Conservation (phyloP, 306 rosid genomes). For the Carpinus fangiana region DNA sequence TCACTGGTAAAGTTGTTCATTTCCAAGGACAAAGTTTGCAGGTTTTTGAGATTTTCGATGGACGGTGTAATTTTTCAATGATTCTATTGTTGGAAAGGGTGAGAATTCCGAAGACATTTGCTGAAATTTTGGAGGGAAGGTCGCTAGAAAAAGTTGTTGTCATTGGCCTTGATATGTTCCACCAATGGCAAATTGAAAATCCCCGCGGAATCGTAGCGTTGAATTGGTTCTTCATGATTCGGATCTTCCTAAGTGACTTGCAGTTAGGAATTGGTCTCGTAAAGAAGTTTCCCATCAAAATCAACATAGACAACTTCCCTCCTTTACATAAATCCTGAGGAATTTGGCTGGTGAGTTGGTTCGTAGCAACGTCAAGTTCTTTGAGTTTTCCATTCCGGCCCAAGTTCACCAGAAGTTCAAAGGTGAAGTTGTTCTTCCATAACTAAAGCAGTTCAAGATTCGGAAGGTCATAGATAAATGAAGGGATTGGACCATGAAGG, state of each 20-base stretch:
- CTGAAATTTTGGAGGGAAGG: conserved; percentile 53
- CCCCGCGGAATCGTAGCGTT: conserved; percentile 64
- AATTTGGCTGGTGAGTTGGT: conserved; percentile 66
- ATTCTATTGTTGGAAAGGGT: conserved; percentile 50
- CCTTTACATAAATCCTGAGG: conserved; percentile 70
- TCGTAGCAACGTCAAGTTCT: conserved; percentile 52
- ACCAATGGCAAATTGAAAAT: conserved; percentile 55
- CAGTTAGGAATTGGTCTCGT: conserved; percentile 73
- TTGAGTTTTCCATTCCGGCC: conserved; percentile 60
- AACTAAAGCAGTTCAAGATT: conserved; percentile 58
- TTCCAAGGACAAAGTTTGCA: conserved; percentile 55
- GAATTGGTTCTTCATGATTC: conserved; percentile 53
- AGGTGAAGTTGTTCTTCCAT: conserved; percentile 81
- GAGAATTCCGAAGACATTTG: conserved; percentile 41
- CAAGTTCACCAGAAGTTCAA: conserved; percentile 55
- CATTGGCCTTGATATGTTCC: conserved; percentile 36
- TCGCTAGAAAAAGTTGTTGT: conserved; percentile 57
- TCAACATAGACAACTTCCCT: conserved; percentile 36
- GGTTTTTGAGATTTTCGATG: conserved; percentile 39
- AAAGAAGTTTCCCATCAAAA: conserved; percentile 62
- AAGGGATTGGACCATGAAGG: conserved; percentile 53
- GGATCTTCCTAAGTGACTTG: conserved; percentile 47
- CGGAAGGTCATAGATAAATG: conserved; percentile 64
- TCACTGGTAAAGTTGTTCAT: conserved; percentile 51
- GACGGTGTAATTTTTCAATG: conserved; percentile 56